Evolutionary conservation across 164 flowering plant genomes (phyloP), one percentile per base, ranked within the genome.

Genomic region (Berberis thunbergii): DNA sequence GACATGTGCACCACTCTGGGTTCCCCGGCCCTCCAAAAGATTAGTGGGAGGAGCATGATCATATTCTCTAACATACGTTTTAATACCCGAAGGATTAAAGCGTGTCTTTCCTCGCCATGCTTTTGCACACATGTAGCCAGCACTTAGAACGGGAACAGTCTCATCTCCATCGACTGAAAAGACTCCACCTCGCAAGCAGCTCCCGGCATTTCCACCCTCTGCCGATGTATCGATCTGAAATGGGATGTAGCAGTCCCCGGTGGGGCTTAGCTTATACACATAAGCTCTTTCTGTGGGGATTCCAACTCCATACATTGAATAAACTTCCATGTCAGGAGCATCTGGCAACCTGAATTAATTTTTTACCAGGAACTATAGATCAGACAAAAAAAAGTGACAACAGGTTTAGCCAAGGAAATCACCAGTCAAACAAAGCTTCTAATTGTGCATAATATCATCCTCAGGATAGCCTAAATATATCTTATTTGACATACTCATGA

Each of bases 1-100:
- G 57, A 94, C 98, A 68, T 94, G 98, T n/a, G 96, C 91, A 13
- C 97, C 98, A 76, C 98, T 94, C 71, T 84, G 97, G 9, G 97
- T 91, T 26, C 98, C 98, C n/a, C 98, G 85, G 40, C 98, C 98
- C 63, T 94, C 98, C 45, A 94, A 72, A 62, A 94, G 73, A 71
- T 76, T 86, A 4, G 95, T 67, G 8, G 98, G 97, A 49, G 97
- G 98, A 54, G 95, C 86, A 72, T 94, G 98, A 69, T 83, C 80
- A 64, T 88, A 91, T 70, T 93, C 98, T 73, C 98, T 81, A 26
- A 79, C 59, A 57, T 81, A 86, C 0, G 89, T 88, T 59, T 60
- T 72, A 41, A 85, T 84, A 45, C 98, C 97, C n/a, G 98, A 78
- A 65, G 98, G 98, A 75, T 94, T 94, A 66, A 87, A 94, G 56